Percentiles rank a stretch among this genome's conserved stretches.
These are phyloP conservation scores for Phytophthora sansomeana DNA, from an alignment of 352 stramenopile species.

Conservation along the genomic window DNA sequence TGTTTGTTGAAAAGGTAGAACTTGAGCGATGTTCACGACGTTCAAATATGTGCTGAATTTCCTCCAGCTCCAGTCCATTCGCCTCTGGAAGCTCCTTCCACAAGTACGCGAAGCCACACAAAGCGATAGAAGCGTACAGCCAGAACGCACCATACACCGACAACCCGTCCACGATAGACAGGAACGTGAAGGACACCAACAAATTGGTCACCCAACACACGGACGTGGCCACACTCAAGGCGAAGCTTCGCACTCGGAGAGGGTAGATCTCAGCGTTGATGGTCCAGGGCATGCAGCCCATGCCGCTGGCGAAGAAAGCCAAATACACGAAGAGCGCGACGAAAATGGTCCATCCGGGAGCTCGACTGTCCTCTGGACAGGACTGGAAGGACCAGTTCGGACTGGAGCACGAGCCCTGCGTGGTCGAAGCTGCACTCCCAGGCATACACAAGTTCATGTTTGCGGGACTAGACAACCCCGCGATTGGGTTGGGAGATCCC, in stretches of 20 bases:
- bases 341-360: slow-evolving; percentile 63
- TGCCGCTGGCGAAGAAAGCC: slow-evolving; percentile 77
- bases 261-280: slow-evolving; percentile 96
- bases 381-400: slow-evolving; percentile 52
- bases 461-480: slow-evolving; percentile 5
- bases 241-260: slow-evolving; percentile 83
- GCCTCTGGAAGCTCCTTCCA: slow-evolving; percentile 91
- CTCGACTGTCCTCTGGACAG: slow-evolving; percentile 54
- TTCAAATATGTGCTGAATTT: slow-evolving; percentile 92
- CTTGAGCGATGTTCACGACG: slow-evolving; percentile 24
- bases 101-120: slow-evolving; percentile 81
- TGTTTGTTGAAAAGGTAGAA: slow-evolving; percentile 20
- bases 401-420: slow-evolving; percentile 27
- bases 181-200: slow-evolving; percentile 93
- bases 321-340: slow-evolving; percentile 75
- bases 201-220: slow-evolving; percentile 95
- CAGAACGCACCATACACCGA: slow-evolving; percentile 87
- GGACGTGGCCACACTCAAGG: slow-evolving; percentile 85
- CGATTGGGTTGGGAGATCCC: slow-evolving; percentile 20
- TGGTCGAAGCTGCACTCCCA: slow-evolving; percentile 20
- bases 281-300: slow-evolving; percentile 92
- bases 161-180: slow-evolving; percentile 82
- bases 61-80: slow-evolving; percentile 92
- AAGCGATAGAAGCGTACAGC: slow-evolving; percentile 86
- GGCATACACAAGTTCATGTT: slow-evolving; percentile 36